Evolutionary conservation across 345 rosid genomes (phyloP).

Genomic region (Melastoma malabathricum): DNA sequence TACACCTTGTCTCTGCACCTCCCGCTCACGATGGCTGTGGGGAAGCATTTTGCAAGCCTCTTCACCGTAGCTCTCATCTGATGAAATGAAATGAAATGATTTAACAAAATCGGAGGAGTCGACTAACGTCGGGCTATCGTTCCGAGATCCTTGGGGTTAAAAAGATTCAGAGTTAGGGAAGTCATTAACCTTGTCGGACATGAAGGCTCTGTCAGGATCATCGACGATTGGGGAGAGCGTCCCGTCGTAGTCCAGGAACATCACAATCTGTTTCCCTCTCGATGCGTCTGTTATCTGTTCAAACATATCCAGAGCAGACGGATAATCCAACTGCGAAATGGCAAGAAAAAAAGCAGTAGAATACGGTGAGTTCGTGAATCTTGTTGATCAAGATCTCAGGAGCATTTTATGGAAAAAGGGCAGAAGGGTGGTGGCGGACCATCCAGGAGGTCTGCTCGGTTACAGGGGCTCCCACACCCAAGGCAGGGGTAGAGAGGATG

Average conservation of each 20-base stretch:
- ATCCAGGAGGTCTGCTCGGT: slow-evolving; percentile 39
- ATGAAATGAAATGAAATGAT: neutral
- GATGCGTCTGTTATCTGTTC: slow-evolving; percentile 53
- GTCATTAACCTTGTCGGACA: slow-evolving; percentile 57
- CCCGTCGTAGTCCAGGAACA: slow-evolving; percentile 93
- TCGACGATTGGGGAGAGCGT: slow-evolving; percentile 92
- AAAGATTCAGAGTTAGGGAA: neutral
- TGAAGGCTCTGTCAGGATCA: slow-evolving; percentile 86
- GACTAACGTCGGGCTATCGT: neutral
- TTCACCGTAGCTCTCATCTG: slow-evolving; percentile 87
- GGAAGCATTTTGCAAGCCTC: slow-evolving; percentile 46
- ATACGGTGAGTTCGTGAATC: neutral
- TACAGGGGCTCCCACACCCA: slow-evolving; percentile 5
- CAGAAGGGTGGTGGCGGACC: slow-evolving; percentile 19
- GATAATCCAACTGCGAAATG: slow-evolving; percentile 42
- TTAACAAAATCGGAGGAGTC: neutral
- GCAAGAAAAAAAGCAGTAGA: neutral
- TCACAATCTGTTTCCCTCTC: slow-evolving; percentile 67
- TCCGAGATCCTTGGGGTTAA: neutral
- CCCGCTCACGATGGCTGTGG: slow-evolving; percentile 90
- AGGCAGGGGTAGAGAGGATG: slow-evolving; percentile 32
- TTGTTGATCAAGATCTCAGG: neutral
- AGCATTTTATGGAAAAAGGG: neutral
- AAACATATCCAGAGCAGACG: slow-evolving; percentile 75
- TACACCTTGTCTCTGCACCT: slow-evolving; percentile 95